Conservation (phyloP, 2,329 filamentous ascomycete genomes). For the Epichloe sibirici region DNA sequence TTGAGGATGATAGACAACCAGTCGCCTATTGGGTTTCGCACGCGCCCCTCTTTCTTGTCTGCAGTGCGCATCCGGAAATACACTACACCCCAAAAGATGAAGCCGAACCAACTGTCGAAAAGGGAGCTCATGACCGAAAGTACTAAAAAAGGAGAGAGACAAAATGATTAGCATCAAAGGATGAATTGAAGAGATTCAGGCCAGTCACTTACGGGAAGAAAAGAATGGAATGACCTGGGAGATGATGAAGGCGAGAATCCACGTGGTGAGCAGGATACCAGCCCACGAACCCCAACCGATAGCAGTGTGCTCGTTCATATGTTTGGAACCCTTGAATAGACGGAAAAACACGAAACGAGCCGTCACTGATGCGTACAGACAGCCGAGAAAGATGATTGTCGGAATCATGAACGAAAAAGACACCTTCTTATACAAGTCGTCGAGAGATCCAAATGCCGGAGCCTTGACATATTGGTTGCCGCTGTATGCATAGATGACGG, state of each 20-base stretch:
- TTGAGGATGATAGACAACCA: slow-evolving; percentile 53
- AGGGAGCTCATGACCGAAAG: slow-evolving; percentile 72
- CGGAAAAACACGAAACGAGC: slow-evolving; percentile 89
- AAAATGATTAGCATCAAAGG: background rate
- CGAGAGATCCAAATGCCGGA: slow-evolving; percentile 76
- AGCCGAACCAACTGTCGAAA: slow-evolving; percentile 88
- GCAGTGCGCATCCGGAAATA: slow-evolving; percentile 65
- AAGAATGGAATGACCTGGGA: slow-evolving; percentile 93
- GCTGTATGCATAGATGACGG: slow-evolving; percentile 74
- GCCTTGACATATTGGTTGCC: slow-evolving; percentile 81
- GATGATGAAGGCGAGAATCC: slow-evolving; percentile 86
- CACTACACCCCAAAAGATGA: slow-evolving; percentile 86
- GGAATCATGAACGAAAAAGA: slow-evolving; percentile 94
- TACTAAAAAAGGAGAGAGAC: slow-evolving; percentile 20
- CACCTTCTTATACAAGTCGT: slow-evolving; percentile 72
- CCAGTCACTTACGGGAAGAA: slow-evolving; percentile 45
- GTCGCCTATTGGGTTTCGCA: slow-evolving; percentile 37
- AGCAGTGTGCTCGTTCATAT: slow-evolving; percentile 70
- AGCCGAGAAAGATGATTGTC: slow-evolving; percentile 83
- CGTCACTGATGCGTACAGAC: slow-evolving; percentile 81
- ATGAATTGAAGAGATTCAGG: too few relatives aligned
- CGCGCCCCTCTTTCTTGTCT: slow-evolving; percentile 41
- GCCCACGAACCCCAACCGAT: slow-evolving; percentile 73
- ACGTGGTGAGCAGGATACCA: slow-evolving; percentile 55
- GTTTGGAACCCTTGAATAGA: slow-evolving; percentile 64